phyloP scores from a whole-genome alignment of 2,329 filamentous ascomycete genomes.

The Didymella glomerata region DNA sequence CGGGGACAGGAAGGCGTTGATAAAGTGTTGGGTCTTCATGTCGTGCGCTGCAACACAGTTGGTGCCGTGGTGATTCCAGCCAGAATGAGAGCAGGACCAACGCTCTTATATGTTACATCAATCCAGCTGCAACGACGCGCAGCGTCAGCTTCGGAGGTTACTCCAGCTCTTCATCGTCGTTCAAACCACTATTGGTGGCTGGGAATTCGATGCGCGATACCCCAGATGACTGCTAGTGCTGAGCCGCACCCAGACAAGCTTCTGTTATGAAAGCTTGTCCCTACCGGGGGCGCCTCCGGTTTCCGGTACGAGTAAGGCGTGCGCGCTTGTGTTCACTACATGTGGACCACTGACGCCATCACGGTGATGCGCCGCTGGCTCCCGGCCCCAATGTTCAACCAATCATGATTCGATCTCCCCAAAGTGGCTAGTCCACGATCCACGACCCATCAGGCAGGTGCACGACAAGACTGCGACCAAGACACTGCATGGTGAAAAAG shows the following conservation, averaged over 20 bases:
- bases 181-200: background rate
- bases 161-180: background rate
- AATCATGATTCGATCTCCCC: background rate
- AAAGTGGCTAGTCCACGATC: background rate
- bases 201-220: background rate
- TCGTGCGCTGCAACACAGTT: background rate
- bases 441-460: background rate
- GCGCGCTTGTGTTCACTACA: background rate
- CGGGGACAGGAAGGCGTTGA: background rate
- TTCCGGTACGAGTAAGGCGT: conserved; percentile 1
- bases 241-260: background rate
- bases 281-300: background rate
- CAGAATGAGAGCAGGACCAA: background rate
- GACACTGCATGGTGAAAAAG: background rate
- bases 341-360: background rate
- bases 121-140: background rate
- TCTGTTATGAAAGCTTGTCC: conserved; percentile 3
- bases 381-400: background rate
- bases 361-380: background rate
- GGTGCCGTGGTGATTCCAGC: background rate
- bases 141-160: background rate
- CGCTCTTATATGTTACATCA: background rate
- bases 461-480: background rate
- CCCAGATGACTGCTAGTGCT: background rate
- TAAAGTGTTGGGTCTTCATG: conserved; percentile 1